Evolutionary conservation across 1,139 yeast genomes (phyloP), one percentile per base, ranked within the genome.

Genomic region (Pneumocystis murina): DNA sequence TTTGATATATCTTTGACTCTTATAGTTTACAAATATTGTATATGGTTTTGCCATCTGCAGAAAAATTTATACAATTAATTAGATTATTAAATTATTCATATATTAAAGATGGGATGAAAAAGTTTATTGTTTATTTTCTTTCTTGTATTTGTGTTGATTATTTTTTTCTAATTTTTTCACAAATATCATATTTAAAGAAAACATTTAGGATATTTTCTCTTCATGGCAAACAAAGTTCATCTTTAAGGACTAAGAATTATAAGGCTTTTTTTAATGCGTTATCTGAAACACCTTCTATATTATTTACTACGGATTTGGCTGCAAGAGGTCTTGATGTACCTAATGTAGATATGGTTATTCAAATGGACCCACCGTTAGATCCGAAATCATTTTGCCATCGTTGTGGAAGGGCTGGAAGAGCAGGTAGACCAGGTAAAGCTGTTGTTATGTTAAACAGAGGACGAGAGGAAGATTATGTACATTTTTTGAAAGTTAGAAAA

Each of bases 241-340:
- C 81, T 64, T 82, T 95, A 12, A 78, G 97, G 69, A 76, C 86
- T 66, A 86, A 82, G 71, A 86, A 96, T 0, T 75, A 90, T 59
- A 78, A 78, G 28, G 77, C 74, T 39, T 91, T 90, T 70, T 75
- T 84, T 1, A 41, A 61, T 38, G 78, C 78, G 6, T 69, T 75
- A 41, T 70, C 77, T 33, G 71, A 74, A 3, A 84, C 83, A 67
- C 65, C 62, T 8, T 78, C 84, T n/a, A 82, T 90, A 0, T 74
- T 91, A 30, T 76, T 91, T 75, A 75, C 78, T 2, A 75, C 78
- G 1, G 78, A 75, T 67, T 76, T 75, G 14, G 96, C 97, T 1
- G 96, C 96, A 0, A 79, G 97, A 73, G 97, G 97, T 59, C 82
- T 91, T 40, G 97, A 91, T 76, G 84, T 90, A 40, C 95, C 96